Percentiles rank a stretch among this genome's conserved stretches.
Conservation (phyloP, 2,329 filamentous ascomycete species). For the Neonectria punicea region DNA sequence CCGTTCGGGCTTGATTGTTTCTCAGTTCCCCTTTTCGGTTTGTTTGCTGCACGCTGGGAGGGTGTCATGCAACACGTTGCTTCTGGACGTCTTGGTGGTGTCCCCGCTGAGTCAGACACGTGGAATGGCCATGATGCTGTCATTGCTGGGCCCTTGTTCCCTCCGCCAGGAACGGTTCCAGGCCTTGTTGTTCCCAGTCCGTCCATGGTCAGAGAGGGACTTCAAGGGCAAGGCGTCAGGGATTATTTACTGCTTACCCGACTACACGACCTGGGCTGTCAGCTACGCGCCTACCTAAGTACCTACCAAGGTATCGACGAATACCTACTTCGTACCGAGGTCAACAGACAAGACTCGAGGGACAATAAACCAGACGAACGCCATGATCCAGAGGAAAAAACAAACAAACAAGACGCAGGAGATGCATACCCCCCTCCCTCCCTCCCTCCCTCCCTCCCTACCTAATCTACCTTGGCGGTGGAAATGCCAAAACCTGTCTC, state of each 20-base stretch:
- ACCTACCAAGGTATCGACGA: too few relatives aligned
- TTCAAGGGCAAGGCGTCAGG: neutral
- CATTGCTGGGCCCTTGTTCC: too few relatives aligned
- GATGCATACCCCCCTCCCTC: too few relatives aligned
- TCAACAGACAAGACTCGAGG: too few relatives aligned
- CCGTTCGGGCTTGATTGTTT: slow-evolving; percentile 23
- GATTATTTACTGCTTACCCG: slow-evolving; percentile 1
- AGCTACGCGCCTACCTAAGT: neutral
- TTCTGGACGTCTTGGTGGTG: neutral
- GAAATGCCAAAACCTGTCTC: too few relatives aligned
- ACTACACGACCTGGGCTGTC: neutral
- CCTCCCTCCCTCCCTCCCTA: neutral
- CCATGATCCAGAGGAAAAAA: too few relatives aligned
- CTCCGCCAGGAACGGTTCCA: neutral
- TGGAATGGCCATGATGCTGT: slow-evolving; percentile 14
- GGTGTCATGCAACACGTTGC: neutral
- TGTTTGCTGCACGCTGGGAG: neutral
- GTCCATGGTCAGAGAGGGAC: neutral
- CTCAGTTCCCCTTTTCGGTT: slow-evolving; percentile 3
- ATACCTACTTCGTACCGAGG: too few relatives aligned
- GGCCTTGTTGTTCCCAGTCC: neutral
- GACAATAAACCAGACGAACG: too few relatives aligned
- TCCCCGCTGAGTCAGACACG: slow-evolving; percentile 22
- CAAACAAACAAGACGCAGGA: too few relatives aligned
- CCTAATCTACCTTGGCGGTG: neutral